Evolutionary conservation across 2,329 filamentous ascomycete genomes (phyloP), one percentile per base, ranked within the genome.

Genomic region (Kalmusia sp.): DNA sequence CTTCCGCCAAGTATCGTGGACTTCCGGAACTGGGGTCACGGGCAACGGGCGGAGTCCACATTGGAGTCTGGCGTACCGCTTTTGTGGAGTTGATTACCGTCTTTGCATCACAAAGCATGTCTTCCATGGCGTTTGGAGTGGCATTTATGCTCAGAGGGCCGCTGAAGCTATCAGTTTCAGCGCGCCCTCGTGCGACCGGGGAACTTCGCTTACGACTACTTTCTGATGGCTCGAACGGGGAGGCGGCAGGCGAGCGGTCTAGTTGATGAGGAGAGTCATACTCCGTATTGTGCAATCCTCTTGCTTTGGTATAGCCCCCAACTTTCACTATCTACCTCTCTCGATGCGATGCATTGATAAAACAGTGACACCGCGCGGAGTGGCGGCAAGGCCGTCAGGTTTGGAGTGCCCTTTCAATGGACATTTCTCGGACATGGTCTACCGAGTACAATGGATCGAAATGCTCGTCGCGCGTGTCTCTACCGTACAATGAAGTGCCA

Each of bases 1-100:
- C 30, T 34, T 34, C 43, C 14, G 43, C 43, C 43, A 46, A 46
- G 43, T 8, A 46, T 46, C 43, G 43, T 46, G 43, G 21, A 19
- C 43, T 46, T 46, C 43, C 19, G 30, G 15, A 34, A 25, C 19
- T 25, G 30, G 21, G 25, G 43, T 21, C 30, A 30, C 25, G 43
- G 27, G 27, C 2, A 15, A 15, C 17, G 17, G 19, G 15, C 6
- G 30, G 30, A 6, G 30, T 27, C 43, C 21, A 30, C 43, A 46
- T 11, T 46, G 43, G 43, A 30, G 43, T 31, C 43, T n/a, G 38
- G 25, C 22, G 19, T 22, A 31, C 21, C 28, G 30, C 21, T 17
- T 34, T 15, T 34, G 25, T 46, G 43, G 40, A 28, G 30, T 25
- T 46, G 3, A n/a, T 15, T 30, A 24, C 21, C 17, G 21, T 17